Conservation (phyloP, 306 rosid genomes). For the Astragalus membranaceus region DNA sequence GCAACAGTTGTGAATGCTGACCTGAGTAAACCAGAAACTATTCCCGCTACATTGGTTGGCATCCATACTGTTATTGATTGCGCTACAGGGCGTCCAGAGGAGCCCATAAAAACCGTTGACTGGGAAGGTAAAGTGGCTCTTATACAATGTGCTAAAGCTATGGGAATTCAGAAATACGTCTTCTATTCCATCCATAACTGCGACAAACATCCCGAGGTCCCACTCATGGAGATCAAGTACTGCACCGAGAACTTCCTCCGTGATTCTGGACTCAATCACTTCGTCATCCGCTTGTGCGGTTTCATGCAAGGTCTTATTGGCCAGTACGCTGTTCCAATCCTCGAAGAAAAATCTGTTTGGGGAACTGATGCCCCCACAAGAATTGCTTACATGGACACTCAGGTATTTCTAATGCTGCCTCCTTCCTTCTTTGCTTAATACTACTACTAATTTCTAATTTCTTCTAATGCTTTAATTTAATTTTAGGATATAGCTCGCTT, state of each 20-base stretch:
- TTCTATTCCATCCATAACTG: constrained; percentile 96
- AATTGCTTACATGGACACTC: constrained; percentile 98
- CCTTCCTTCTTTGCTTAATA: too few relatives aligned
- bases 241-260: constrained; percentile 84
- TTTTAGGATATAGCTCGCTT: constrained; percentile 86
- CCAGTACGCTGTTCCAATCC: constrained; percentile 91
- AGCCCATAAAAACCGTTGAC: constrained; percentile 87
- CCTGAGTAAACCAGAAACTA: constrained; percentile 80
- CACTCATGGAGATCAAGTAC: constrained; percentile 94
- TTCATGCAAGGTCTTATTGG: constrained; percentile 98
- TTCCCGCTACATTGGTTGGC: constrained; percentile 93
- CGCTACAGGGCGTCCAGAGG: constrained; percentile 97
- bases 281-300: constrained; percentile 74
- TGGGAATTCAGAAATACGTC: constrained; percentile 87
- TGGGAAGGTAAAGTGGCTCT: constrained; percentile 99
- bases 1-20: constrained; percentile 85
- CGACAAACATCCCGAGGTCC: constrained; percentile 95
- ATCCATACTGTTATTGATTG: constrained; percentile 85
- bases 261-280: constrained; percentile 67
- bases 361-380: constrained; percentile 97
- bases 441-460: too few relatives aligned
- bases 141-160: constrained; percentile 94
- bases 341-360: constrained; percentile 98
- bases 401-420: too few relatives aligned
- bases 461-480: not conserved